phyloP scores from a whole-genome alignment of 176 grass and related monocot species.

The Triticum monococcum region DNA sequence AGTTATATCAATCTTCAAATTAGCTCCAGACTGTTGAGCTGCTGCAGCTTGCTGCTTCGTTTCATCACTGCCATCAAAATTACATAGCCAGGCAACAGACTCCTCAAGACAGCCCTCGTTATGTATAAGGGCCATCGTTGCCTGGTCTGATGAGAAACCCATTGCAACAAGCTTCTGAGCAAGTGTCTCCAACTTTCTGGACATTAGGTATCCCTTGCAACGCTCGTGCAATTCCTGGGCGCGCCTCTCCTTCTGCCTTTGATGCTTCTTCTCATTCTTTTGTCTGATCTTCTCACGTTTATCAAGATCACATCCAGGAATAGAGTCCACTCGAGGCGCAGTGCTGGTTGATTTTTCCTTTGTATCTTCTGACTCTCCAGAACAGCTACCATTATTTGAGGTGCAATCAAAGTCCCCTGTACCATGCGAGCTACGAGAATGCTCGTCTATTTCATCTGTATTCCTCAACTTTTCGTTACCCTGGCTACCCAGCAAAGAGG shows the following conservation, averaged over 20 bases:
- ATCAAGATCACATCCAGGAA: slow-evolving; percentile 80
- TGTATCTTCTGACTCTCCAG: slow-evolving; percentile 80
- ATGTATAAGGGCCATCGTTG: slow-evolving; percentile 96
- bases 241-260: slow-evolving; percentile 89
- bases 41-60: slow-evolving; percentile 65
- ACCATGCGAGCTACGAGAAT: slow-evolving; percentile 81
- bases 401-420: slow-evolving; percentile 79
- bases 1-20: slow-evolving; percentile 92
- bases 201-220: slow-evolving; percentile 95
- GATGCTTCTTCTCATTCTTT: slow-evolving; percentile 99
- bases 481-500: slow-evolving; percentile 49
- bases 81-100: slow-evolving; percentile 85
- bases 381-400: slow-evolving; percentile 89
- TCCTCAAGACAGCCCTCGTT: slow-evolving; percentile 92
- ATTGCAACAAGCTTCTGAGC: slow-evolving; percentile 85
- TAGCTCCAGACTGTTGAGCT: slow-evolving; percentile 58
- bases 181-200: slow-evolving; percentile 80
- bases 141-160: slow-evolving; percentile 92
- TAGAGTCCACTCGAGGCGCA: slow-evolving; percentile 46
- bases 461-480: slow-evolving; percentile 63
- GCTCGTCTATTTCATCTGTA: slow-evolving; percentile 89
- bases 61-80: slow-evolving; percentile 82
- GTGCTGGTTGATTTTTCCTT: slow-evolving; percentile 62
- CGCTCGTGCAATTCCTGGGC: slow-evolving; percentile 92
- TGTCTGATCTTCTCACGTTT: slow-evolving; percentile 98